Conservation (phyloP, 2,329 filamentous ascomycete species). For the Aotearoamyces nothofagi region DNA sequence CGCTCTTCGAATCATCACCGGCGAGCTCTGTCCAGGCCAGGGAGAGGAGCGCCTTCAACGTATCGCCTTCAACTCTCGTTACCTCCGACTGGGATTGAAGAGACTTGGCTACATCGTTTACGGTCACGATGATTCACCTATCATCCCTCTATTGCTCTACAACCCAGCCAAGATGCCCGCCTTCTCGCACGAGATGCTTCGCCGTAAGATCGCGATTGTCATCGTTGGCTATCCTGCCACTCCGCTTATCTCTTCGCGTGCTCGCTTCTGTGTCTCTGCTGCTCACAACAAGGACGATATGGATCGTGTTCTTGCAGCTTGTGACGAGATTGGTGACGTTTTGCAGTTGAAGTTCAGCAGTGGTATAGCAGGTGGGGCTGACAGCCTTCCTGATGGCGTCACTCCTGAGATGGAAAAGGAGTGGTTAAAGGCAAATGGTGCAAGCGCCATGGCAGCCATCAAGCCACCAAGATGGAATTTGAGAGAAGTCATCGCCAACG, state of each 20-base stretch:
- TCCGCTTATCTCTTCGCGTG: slow-evolving; percentile 84
- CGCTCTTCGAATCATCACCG: slow-evolving; percentile 76
- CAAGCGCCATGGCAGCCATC: slow-evolving; percentile 28
- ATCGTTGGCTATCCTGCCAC: slow-evolving; percentile 96
- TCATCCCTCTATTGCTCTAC: slow-evolving; percentile 88
- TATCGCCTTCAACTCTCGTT: slow-evolving; percentile 95
- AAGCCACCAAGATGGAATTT: slow-evolving; percentile 52
- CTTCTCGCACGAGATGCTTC: slow-evolving; percentile 97
- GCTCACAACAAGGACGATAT: slow-evolving; percentile 98
- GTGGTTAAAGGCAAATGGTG: slow-evolving; percentile 42
- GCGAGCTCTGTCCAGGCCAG: slow-evolving; percentile 77
- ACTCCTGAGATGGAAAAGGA: slow-evolving; percentile 58
- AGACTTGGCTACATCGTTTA: slow-evolving; percentile 93
- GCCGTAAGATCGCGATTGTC: slow-evolving; percentile 93
- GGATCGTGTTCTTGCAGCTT: slow-evolving; percentile 75
- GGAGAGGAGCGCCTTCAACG: slow-evolving; percentile 91
- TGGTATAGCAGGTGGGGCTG: slow-evolving; percentile 76
- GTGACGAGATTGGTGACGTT: slow-evolving; percentile 82
- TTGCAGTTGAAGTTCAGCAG: slow-evolving; percentile 96
- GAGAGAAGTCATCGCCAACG: slow-evolving; percentile 55
- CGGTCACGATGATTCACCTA: slow-evolving; percentile 94
- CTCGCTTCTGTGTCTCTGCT: slow-evolving; percentile 87
- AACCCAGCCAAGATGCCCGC: slow-evolving; percentile 98
- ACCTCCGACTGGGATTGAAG: slow-evolving; percentile 94
- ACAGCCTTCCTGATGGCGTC: slow-evolving; percentile 58